A percentile compares a stretch with the other conserved stretches of the same genome.
phyloP scores from a whole-genome alignment of 2,329 filamentous ascomycete genomes.

The Ambrosiella beaveri region DNA sequence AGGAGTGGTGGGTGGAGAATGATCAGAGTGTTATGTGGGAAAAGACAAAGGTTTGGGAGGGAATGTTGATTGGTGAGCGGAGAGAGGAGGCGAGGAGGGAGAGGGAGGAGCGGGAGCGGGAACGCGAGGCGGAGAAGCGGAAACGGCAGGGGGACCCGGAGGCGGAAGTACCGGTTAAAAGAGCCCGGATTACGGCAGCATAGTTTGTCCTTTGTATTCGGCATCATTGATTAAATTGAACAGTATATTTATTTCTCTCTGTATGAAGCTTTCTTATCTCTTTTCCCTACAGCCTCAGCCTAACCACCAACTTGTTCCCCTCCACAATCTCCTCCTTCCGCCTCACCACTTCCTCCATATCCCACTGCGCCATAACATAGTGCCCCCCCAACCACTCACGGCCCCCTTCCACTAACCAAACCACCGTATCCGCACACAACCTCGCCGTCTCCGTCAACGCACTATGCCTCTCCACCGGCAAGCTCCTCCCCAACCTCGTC shows the following conservation, averaged over 20 bases:
- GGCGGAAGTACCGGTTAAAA: background rate
- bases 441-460: conserved; percentile 22
- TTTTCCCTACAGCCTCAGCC: conserved; percentile 6
- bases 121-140: background rate
- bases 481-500: conserved; percentile 19
- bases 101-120: conserved; percentile 1
- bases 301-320: conserved; percentile 15
- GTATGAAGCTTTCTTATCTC: background rate
- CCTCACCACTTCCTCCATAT: conserved; percentile 27
- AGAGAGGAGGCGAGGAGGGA: background rate
- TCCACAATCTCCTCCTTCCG: conserved; percentile 26
- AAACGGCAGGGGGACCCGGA: background rate
- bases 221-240: background rate
- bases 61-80: conserved; percentile 17
- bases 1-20: conserved; percentile 22
- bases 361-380: conserved; percentile 29
- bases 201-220: background rate
- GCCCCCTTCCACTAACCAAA: conserved; percentile 25
- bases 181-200: background rate
- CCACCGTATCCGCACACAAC: conserved; percentile 26
- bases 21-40: conserved; percentile 16
- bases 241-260: background rate
- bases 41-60: conserved; percentile 19
- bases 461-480: conserved; percentile 2
- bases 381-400: conserved; percentile 28